These are phyloP conservation scores for Globisporangium nunn DNA, from an alignment of 352 stramenopile species.

Conservation along the genomic window DNA sequence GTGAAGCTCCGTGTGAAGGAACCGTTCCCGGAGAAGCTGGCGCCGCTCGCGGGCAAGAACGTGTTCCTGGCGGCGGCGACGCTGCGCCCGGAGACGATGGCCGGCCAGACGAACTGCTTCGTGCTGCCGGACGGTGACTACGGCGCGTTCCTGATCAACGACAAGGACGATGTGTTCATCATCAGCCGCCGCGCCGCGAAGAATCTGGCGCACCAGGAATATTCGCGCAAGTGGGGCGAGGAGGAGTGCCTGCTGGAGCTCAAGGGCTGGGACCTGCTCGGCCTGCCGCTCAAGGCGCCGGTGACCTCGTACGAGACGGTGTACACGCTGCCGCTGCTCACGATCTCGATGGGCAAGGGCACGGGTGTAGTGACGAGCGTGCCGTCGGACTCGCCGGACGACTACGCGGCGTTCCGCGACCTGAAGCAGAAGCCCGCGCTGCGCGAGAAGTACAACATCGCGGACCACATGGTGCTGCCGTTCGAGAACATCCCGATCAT, in stretches of 20 bases:
- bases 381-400: slow-evolving; percentile 97
- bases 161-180: slow-evolving; percentile 93
- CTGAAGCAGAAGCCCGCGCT: slow-evolving; percentile 98
- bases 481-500: slow-evolving; percentile 99
- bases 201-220: slow-evolving; percentile 95
- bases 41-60: slow-evolving; percentile 75
- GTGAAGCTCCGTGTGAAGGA: slow-evolving; percentile 95
- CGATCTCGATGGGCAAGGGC: slow-evolving; percentile 99
- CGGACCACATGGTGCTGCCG: slow-evolving; percentile 96
- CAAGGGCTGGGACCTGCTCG: slow-evolving; percentile 95
- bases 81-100: slow-evolving; percentile 99
- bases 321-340: slow-evolving; percentile 99
- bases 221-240: slow-evolving; percentile 83
- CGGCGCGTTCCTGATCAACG: slow-evolving; percentile 94
- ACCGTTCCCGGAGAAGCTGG: slow-evolving; percentile 71
- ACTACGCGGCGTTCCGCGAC: slow-evolving; percentile 98
- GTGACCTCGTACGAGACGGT: slow-evolving; percentile 97
- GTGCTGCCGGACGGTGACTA: slow-evolving; percentile 98
- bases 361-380: slow-evolving; percentile 99
- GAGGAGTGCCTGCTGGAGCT: slow-evolving; percentile 88
- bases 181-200: slow-evolving; percentile 91
- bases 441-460: slow-evolving; percentile 97
- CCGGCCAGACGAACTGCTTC: slow-evolving; percentile 99
- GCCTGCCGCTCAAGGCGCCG: slow-evolving; percentile 92
- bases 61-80: slow-evolving; percentile 98